Base-by-base conservation (phyloP, 768 basidiomycete genomes). In the Tricholoma saponaceum region DNA sequence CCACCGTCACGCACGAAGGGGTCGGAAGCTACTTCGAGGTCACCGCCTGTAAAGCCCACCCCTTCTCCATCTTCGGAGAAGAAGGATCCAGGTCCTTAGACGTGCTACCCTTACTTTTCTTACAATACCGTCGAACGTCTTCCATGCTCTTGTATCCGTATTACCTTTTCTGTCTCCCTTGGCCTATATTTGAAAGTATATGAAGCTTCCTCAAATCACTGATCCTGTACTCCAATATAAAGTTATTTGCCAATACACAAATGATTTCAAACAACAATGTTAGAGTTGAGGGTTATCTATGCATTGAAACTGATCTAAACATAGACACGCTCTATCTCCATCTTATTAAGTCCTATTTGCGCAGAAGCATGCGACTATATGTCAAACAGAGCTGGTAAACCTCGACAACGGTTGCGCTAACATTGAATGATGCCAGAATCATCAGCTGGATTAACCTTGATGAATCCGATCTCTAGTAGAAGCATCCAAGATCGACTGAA, bases 61-160 rank as follows among this genome's bases (percentile, higher is more conserved):
- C 75, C 83, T n/a, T 83, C 83, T 18, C 84, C 85, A 14, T 72
- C 80, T 18, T 76, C 74, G 54, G 78, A 80, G 60, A 75, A 77
- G 71, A 79, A 76, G 70, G 51, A 25, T 1, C 14, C 44, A 4
- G 49, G 43, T n/a, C 50, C 63, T 41, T 66, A 56, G 30, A 47
- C 33, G 18, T 18, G 9, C 8, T 13, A 2, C 5, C 5, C 14
- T 46, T 23, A 2, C 44, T 25, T 25, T 46, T 13, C 23, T 2
- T 46, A 37, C 5, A 13, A 46, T 13, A 6, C 13, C 44, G 44
- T 22, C 44, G n/a, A 26, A 52, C 51, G 49, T 62, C 66, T 43
- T 51, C 12, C 55, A 61, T 55, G 28, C 47, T 49, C 54, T 55
- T 60, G 8, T 8, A 33, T 32, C 52, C 54, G 41, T 43, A 54